These are phyloP conservation scores for Russula virescens DNA, from an alignment of 768 basidiomycete genomes.

Conservation along the genomic window DNA sequence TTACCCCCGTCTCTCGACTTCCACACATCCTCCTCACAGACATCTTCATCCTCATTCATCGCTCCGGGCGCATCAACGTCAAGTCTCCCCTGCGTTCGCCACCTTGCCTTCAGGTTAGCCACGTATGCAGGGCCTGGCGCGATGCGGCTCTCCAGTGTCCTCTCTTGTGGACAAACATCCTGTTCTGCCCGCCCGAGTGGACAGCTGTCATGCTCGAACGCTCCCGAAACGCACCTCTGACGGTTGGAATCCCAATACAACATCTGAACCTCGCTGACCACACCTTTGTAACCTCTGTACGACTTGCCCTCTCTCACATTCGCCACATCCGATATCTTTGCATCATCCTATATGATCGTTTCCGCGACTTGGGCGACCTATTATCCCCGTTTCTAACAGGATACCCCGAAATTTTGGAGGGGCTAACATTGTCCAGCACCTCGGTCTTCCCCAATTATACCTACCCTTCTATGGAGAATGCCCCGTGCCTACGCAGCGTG, in stretches of 20 bases:
- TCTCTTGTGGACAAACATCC: conserved; percentile 20
- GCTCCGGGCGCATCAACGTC: neutral
- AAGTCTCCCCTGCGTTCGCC: neutral
- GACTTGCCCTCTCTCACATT: conserved; percentile 17
- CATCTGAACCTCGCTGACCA: neutral
- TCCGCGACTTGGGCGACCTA: neutral
- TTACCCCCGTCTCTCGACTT: conserved; percentile 16
- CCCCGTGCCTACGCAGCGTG: conserved; percentile 8
- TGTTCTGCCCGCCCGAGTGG: conserved; percentile 18
- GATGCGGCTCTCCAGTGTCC: conserved; percentile 18
- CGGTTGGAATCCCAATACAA: neutral
- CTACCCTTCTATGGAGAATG: conserved; percentile 4
- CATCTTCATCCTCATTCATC: conserved; percentile 19
- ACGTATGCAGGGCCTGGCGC: conserved; percentile 22
- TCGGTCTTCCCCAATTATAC: neutral
- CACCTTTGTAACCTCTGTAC: conserved; percentile 2
- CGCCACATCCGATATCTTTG: conserved; percentile 16
- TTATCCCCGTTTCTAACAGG: neutral
- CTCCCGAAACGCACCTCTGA: conserved; percentile 13
- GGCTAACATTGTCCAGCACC: neutral
- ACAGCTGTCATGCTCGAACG: conserved; percentile 19
- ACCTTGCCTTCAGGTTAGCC: conserved; percentile 13
- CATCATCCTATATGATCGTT: neutral
- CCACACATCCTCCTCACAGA: conserved; percentile 16
- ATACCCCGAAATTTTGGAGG: conserved; percentile 11